Conservation (phyloP, 140 eudicot genomes). For the Stevia rebaudiana region DNA sequence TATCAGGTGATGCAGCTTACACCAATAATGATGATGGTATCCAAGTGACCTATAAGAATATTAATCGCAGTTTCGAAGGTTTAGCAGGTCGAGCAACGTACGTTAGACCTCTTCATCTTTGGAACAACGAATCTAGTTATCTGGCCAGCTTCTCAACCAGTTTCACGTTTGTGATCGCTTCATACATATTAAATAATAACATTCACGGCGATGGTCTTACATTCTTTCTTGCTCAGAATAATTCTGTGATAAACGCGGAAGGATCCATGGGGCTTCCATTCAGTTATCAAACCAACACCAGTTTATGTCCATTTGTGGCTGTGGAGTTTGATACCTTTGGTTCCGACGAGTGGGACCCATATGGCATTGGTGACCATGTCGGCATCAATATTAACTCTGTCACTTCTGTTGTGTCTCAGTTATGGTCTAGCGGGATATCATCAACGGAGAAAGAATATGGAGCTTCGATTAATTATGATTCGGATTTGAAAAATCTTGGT, state of each 20-base stretch:
- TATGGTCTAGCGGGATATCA: slow-evolving; percentile 17
- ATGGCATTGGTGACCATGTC: slow-evolving; percentile 5
- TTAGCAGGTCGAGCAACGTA: slow-evolving; percentile 22
- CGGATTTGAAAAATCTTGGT: slow-evolving; percentile 19
- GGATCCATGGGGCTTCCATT: slow-evolving; percentile 30
- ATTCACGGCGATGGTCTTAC: slow-evolving; percentile 24
- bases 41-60: no score
- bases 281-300: background rate
- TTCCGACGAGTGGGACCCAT: slow-evolving; percentile 27
- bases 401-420: background rate
- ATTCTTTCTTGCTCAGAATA: slow-evolving; percentile 29
- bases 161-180: slow-evolving; percentile 18
- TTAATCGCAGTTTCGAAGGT: background rate
- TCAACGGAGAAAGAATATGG: slow-evolving; percentile 16
- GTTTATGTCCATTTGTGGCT: slow-evolving; percentile 25
- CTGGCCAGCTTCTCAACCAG: slow-evolving; percentile 24
- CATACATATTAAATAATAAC: background rate
- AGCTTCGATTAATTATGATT: slow-evolving; percentile 20
- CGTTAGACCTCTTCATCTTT: slow-evolving; percentile 27
- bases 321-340: slow-evolving; percentile 42
- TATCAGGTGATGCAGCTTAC: slow-evolving; percentile 18
- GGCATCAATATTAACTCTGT: slow-evolving; percentile 19
- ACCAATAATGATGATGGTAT: slow-evolving; percentile 22
- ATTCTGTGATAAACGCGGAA: background rate
- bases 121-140: slow-evolving; percentile 12